These are phyloP conservation scores for Phytophthora nicotianae DNA, from an alignment of 352 stramenopile genomes.

Conservation along the genomic window DNA sequence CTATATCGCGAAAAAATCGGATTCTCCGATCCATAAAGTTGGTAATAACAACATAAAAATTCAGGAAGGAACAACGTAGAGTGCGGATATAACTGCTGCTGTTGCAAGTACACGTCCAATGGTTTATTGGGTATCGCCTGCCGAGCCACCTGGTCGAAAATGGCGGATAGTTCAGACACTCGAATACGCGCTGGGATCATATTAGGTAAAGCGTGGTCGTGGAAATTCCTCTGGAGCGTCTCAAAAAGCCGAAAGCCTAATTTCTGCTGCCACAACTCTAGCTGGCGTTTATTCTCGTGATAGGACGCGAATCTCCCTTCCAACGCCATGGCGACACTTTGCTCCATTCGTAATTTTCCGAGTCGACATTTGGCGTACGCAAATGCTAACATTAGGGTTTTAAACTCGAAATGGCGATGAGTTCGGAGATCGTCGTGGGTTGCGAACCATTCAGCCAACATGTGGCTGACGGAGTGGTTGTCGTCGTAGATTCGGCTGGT, in stretches of 20 bases:
- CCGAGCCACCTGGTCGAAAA: conserved; percentile 52
- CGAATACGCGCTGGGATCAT: conserved; percentile 61
- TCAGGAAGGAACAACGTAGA: conserved; percentile 61
- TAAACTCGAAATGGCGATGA: conserved; percentile 60
- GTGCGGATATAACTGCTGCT: conserved; percentile 52
- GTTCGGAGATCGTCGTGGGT: conserved; percentile 51
- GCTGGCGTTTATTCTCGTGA: conserved; percentile 60
- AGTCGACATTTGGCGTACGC: conserved; percentile 51
- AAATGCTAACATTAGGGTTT: conserved; percentile 58
- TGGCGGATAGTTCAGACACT: conserved; percentile 41
- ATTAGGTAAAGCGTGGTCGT: conserved; percentile 48
- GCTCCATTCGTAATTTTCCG: conserved; percentile 51
- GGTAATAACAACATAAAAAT: conserved; percentile 74
- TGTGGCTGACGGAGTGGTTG: conserved; percentile 8
- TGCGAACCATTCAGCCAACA: conserved; percentile 58
- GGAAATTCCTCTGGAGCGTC: conserved; percentile 61
- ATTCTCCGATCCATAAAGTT: conserved; percentile 58
- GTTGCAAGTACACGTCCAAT: conserved; percentile 62
- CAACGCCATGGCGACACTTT: conserved; percentile 52
- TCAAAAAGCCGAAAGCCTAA: conserved; percentile 61
- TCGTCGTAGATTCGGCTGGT: not conserved
- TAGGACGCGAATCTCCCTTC: conserved; percentile 61
- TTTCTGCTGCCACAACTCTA: conserved; percentile 75
- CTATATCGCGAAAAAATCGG: conserved; percentile 13
- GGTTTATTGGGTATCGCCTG: conserved; percentile 51